Conservation (phyloP, 1,284 basidiomycete species). For the Malassezia sympodialis region DNA sequence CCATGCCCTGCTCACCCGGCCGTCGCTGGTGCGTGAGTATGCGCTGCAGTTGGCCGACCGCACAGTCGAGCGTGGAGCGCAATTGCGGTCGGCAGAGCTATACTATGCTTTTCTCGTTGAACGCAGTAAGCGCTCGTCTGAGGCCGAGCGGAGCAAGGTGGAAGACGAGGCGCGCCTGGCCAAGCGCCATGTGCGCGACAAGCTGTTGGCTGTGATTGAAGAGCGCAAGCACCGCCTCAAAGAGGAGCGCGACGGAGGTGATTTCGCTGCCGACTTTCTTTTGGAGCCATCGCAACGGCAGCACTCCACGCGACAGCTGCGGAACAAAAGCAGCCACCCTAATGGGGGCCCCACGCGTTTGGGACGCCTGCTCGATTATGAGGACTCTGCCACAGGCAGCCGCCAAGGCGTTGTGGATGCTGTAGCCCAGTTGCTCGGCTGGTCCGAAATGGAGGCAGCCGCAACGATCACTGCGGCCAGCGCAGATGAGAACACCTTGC, state of each 20-base stretch:
- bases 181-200: slow-evolving; percentile 38
- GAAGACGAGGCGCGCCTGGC: slow-evolving; percentile 40
- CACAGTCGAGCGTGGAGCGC: slow-evolving; percentile 33
- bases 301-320: slow-evolving; percentile 45
- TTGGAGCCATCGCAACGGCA: slow-evolving; percentile 26
- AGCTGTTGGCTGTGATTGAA: slow-evolving; percentile 39
- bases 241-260: slow-evolving; percentile 44
- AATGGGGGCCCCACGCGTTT: slow-evolving; percentile 4
- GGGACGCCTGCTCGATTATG: slow-evolving; percentile 20
- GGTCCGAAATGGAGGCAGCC: slow-evolving; percentile 10
- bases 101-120: slow-evolving; percentile 41
- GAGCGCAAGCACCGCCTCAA: slow-evolving; percentile 37
- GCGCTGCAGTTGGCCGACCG: slow-evolving; percentile 31
- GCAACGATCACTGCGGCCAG: slow-evolving; percentile 8
- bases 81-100: slow-evolving; percentile 32
- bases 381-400: slow-evolving; percentile 6
- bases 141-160: slow-evolving; percentile 33
- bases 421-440: slow-evolving; percentile 14
- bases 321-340: slow-evolving; percentile 34
- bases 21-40: slow-evolving; percentile 34
- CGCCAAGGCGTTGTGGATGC: slow-evolving; percentile 21
- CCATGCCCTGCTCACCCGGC: slow-evolving; percentile 35
- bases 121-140: slow-evolving; percentile 27
- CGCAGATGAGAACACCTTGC: neutral
- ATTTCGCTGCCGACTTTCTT: slow-evolving; percentile 30